Percentiles rank a stretch among this genome's conserved stretches.
phyloP scores from a whole-genome alignment of 2,329 filamentous ascomycete genomes.

The Diaporthe vaccinii region DNA sequence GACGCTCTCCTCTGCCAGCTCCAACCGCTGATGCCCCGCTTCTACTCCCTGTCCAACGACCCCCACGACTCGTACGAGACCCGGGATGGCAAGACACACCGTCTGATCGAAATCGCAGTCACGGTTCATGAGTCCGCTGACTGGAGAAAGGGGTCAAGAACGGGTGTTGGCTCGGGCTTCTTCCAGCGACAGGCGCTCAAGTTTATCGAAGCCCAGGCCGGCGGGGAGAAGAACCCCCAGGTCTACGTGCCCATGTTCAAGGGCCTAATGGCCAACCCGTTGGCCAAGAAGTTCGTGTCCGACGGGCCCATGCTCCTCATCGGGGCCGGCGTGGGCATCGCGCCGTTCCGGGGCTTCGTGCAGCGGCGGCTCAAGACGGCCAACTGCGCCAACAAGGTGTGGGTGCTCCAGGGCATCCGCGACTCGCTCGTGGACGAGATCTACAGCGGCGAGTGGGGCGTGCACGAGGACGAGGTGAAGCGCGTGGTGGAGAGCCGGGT shows the following conservation, averaged over 20 bases:
- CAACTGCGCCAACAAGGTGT: slow-evolving; percentile 98
- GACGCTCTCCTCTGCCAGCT: slow-evolving; percentile 84
- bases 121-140: slow-evolving; percentile 90
- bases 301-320: slow-evolving; percentile 99
- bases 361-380: slow-evolving; percentile 93
- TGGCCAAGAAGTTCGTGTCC: slow-evolving; percentile 90
- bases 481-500: slow-evolving; percentile 82
- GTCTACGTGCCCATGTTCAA: slow-evolving; percentile 97
- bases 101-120: slow-evolving; percentile 95
- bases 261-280: slow-evolving; percentile 95
- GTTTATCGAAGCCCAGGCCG: slow-evolving; percentile 76
- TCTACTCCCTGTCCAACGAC: slow-evolving; percentile 98
- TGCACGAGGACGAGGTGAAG: slow-evolving; percentile 89
- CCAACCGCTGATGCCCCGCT: slow-evolving; percentile 93
- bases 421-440: slow-evolving; percentile 96
- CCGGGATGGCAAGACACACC: slow-evolving; percentile 77
- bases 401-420: slow-evolving; percentile 94
- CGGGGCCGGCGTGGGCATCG: slow-evolving; percentile 95
- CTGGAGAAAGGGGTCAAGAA: slow-evolving; percentile 80
- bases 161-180: slow-evolving; percentile 92
- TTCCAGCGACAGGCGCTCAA: slow-evolving; percentile 86
- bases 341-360: slow-evolving; percentile 97
- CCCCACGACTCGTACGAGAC: slow-evolving; percentile 82
- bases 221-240: slow-evolving; percentile 69
- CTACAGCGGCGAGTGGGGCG: slow-evolving; percentile 96